Evolutionary conservation across 441 rosid species (phyloP).

Genomic region (Metrosideros polymorpha): DNA sequence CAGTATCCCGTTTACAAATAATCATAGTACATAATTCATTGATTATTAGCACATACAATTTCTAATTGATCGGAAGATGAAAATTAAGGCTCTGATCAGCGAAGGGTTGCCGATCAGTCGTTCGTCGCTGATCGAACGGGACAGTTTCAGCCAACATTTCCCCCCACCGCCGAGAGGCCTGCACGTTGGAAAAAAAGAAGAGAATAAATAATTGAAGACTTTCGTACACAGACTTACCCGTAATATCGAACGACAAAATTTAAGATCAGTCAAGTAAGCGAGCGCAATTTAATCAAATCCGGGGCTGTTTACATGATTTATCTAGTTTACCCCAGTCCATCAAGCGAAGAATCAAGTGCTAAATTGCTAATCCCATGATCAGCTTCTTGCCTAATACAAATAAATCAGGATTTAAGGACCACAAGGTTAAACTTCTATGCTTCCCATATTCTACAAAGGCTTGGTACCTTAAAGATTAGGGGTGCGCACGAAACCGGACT

Average conservation of each 20-base stretch:
- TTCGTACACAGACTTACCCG: not conserved
- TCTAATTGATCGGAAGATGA: not conserved
- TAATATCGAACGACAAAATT: not conserved
- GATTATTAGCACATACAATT: not conserved
- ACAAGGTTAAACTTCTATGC: not conserved
- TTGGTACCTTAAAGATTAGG: not conserved
- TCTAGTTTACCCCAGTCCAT: not conserved
- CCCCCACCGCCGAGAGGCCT: not conserved
- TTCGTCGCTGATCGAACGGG: no score
- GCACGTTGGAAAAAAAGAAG: not conserved
- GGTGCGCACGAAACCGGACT: no score
- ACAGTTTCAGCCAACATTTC: not conserved
- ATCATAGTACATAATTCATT: not conserved
- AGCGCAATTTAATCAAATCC: not conserved
- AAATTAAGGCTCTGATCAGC: not conserved
- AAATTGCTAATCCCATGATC: not conserved
- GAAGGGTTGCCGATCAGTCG: not conserved
- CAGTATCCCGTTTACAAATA: not conserved
- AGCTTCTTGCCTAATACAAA: not conserved
- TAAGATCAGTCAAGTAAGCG: not conserved
- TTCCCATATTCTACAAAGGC: not conserved
- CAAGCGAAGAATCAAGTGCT: not conserved
- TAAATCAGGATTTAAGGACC: not conserved
- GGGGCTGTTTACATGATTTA: not conserved
- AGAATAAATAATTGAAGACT: not conserved